phyloP scores from a whole-genome alignment of 139 green algal species.

The Picocystis salinarum region DNA sequence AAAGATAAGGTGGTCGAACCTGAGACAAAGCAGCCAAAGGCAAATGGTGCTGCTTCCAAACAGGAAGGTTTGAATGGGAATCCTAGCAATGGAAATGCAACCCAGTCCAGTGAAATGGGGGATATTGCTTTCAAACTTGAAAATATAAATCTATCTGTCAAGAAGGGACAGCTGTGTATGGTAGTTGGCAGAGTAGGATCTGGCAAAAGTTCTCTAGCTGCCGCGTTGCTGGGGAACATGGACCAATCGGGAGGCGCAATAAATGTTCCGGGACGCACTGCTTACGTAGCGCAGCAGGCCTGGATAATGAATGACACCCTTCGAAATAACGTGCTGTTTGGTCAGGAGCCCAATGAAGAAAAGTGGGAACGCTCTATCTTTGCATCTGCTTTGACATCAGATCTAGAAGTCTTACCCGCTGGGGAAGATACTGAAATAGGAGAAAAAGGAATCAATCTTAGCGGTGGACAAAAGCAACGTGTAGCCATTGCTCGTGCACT shows the following conservation, averaged over 20 bases:
- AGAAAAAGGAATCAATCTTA: slow-evolving; percentile 34
- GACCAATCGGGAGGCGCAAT: slow-evolving; percentile 16
- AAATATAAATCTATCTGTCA: slow-evolving; percentile 5
- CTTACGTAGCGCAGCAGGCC: slow-evolving; percentile 44
- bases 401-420: slow-evolving; percentile 9
- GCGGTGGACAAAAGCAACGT: slow-evolving; percentile 50
- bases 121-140: neutral
- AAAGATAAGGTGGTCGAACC: neutral
- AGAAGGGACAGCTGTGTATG: slow-evolving; percentile 27
- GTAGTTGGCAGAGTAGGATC: slow-evolving; percentile 60
- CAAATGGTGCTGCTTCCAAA: too few species aligned
- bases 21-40: neutral
- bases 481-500: slow-evolving; percentile 54
- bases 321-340: slow-evolving; percentile 27
- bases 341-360: slow-evolving; percentile 13
- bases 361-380: slow-evolving; percentile 9
- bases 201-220: slow-evolving; percentile 55
- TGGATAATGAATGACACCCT: slow-evolving; percentile 34
- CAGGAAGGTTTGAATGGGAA: neutral
- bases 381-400: slow-evolving; percentile 2
- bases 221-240: slow-evolving; percentile 58
- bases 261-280: slow-evolving; percentile 30
- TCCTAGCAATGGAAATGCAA: neutral
- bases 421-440: slow-evolving; percentile 9
- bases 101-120: neutral